Evolutionary conservation across 2,329 filamentous ascomycete genomes (phyloP).

Genomic region (Simplicillium aogashimaense): DNA sequence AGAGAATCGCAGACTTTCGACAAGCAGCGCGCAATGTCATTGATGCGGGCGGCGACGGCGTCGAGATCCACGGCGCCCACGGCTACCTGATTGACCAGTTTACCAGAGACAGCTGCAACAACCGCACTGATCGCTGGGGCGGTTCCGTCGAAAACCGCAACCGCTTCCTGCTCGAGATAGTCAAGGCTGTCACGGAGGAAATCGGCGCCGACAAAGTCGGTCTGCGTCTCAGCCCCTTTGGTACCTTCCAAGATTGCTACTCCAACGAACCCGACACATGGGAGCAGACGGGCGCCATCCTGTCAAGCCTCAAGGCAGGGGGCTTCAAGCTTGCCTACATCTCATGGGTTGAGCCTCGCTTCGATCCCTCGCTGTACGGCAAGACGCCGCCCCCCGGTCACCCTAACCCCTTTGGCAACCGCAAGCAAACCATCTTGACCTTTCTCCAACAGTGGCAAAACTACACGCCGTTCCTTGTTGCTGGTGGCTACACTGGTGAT

Average conservation of each 20-base stretch:
- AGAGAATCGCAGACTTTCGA: conserved; percentile 43
- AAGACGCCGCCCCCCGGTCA: conserved; percentile 6
- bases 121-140: conserved; percentile 43
- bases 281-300: conserved; percentile 17
- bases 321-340: conserved; percentile 21
- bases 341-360: conserved; percentile 24
- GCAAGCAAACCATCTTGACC: conserved; percentile 11
- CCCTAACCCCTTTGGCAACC: conserved; percentile 4
- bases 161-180: conserved; percentile 38
- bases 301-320: conserved; percentile 14
- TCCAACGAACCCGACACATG: conserved; percentile 15
- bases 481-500: conserved; percentile 17
- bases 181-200: conserved; percentile 27
- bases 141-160: conserved; percentile 43
- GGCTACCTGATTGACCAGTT: conserved; percentile 59
- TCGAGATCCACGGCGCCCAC: conserved; percentile 50
- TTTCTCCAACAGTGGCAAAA: conserved; percentile 22
- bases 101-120: conserved; percentile 39
- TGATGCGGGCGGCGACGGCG: conserved; percentile 57
- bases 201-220: conserved; percentile 40
- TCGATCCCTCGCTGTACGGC: conserved; percentile 24
- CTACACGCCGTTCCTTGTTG: conserved; percentile 19
- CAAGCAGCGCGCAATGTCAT: conserved; percentile 46
- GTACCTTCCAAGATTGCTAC: conserved; percentile 16
- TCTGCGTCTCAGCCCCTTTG: conserved; percentile 46